Evolutionary conservation across 176 grass and related monocot genomes (phyloP).

Genomic region (Eragrostis nindensis): DNA sequence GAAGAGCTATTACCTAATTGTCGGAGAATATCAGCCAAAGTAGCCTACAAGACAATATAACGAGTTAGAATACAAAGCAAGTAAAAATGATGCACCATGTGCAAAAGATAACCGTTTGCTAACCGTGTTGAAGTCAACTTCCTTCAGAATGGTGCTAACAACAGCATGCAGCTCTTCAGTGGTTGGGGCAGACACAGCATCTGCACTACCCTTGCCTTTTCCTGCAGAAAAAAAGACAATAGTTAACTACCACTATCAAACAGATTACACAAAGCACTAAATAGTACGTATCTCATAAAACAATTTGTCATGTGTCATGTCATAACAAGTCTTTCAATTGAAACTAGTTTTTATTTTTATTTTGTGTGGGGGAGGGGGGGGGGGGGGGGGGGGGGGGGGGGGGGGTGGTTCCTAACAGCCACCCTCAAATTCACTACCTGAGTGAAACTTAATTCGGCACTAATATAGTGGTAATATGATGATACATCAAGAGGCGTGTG

Average conservation of each 20-base stretch:
- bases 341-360: background rate
- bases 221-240: constrained; percentile 45
- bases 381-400: no score
- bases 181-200: constrained; percentile 58
- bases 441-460: background rate
- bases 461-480: background rate
- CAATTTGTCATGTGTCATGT: background rate
- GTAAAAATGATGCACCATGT: background rate
- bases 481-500: background rate
- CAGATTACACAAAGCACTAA: background rate
- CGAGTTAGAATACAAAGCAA: constrained; percentile 14
- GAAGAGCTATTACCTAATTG: constrained; percentile 80
- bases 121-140: constrained; percentile 99
- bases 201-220: constrained; percentile 63
- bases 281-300: background rate
- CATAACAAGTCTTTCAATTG: background rate
- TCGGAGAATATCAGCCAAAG: constrained; percentile 90
- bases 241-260: constrained; percentile 12
- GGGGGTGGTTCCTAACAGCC: background rate
- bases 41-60: constrained; percentile 61
- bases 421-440: background rate
- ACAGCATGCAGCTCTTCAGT: constrained; percentile 79
- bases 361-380: no score
- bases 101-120: constrained; percentile 25
- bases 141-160: constrained; percentile 81